Conservation (phyloP, 305 asterid genomes). For the Solanum hybrid region DNA sequence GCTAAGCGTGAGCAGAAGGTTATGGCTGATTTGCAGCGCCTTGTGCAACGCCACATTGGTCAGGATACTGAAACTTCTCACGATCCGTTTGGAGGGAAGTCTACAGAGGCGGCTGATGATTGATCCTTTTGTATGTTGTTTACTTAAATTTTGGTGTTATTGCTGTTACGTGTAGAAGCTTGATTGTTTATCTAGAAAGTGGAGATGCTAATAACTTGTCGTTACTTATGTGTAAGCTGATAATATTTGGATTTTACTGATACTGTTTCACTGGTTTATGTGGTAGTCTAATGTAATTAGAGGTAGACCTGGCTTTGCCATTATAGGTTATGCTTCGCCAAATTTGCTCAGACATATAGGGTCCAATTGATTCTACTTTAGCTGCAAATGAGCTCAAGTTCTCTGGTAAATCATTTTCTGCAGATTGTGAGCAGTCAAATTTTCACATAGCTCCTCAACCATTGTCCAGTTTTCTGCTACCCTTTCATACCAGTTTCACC, state of each 20-base stretch:
- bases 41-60: constrained; percentile 95
- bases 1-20: constrained; percentile 97
- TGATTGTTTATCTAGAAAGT: not conserved
- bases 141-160: not conserved
- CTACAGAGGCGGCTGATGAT: constrained; percentile 49
- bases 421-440: not conserved
- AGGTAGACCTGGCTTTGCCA: not conserved
- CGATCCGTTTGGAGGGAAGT: constrained; percentile 73
- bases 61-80: constrained; percentile 81
- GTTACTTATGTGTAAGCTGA: not conserved
- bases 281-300: not conserved
- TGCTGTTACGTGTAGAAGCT: not conserved
- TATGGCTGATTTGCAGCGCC: constrained; percentile 95
- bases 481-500: not conserved
- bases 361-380: not conserved
- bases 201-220: not conserved
- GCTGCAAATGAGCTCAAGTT: not conserved
- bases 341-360: not conserved
- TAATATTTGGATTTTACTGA: not conserved
- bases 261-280: not conserved
- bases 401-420: not conserved
- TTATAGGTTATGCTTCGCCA: not conserved
- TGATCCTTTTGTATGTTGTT: constrained; percentile 22
- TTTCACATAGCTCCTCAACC: not conserved
- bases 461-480: not conserved